Evolutionary conservation across 306 rosid genomes (phyloP).

Genomic region (Vigna reflexopilosa): DNA sequence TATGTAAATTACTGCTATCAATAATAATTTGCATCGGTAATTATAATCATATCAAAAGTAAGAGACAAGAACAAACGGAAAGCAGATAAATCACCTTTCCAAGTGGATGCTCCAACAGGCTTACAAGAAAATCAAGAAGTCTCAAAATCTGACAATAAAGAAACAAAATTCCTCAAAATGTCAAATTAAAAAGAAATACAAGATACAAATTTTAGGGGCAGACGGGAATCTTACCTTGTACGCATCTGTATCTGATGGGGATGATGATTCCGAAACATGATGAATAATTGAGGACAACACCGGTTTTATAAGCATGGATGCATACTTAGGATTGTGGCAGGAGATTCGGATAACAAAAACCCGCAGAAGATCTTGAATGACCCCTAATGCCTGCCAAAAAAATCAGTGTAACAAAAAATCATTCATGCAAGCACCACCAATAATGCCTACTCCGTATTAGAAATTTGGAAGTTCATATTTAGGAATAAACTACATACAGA

Average conservation of each 20-base stretch:
- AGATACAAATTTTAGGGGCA: constrained; percentile 27
- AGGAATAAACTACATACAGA: constrained; percentile 72
- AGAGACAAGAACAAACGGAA: constrained; percentile 30
- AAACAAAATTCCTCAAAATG: constrained; percentile 23
- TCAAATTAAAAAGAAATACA: constrained; percentile 29
- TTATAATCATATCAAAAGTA: constrained; percentile 21
- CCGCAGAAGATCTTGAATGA: constrained; percentile 91
- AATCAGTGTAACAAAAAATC: constrained; percentile 30
- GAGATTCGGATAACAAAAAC: constrained; percentile 79
- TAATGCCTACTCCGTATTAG: constrained; percentile 25
- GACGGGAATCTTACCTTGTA: constrained; percentile 64
- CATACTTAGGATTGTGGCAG: constrained; percentile 65
- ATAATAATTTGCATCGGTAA: constrained; percentile 10
- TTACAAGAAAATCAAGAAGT: constrained; percentile 90
- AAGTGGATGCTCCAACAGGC: constrained; percentile 89
- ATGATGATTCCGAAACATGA: constrained; percentile 61
- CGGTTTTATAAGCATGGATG: constrained; percentile 71
- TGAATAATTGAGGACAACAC: constrained; percentile 65
- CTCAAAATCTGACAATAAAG: constrained; percentile 71
- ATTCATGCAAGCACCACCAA: constrained; percentile 31
- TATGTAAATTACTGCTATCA: constrained; percentile 10
- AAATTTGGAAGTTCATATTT: constrained; percentile 36
- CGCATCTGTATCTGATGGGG: constrained; percentile 69
- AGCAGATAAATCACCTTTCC: constrained; percentile 67
- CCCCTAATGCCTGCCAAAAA: constrained; percentile 72